Percentiles rank a stretch among this genome's conserved stretches.
phyloP scores from a whole-genome alignment of 768 basidiomycete species.

The Mycena amicta region DNA sequence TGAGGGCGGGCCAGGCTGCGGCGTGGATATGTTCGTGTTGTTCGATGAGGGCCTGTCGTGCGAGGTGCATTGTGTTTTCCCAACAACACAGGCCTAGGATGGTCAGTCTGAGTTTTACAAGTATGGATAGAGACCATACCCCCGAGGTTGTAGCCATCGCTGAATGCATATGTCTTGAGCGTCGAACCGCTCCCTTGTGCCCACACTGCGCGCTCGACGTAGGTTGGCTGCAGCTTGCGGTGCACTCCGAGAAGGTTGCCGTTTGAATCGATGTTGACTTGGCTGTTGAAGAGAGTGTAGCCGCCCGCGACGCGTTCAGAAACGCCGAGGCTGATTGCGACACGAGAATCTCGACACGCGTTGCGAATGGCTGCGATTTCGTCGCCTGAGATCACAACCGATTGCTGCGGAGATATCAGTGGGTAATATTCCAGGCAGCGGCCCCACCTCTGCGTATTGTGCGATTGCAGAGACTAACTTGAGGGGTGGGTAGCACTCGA shows the following conservation, averaged over 20 bases:
- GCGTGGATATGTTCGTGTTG: constrained; percentile 18
- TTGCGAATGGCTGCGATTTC: constrained; percentile 6
- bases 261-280: constrained; percentile 11
- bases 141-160: constrained; percentile 15
- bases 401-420: constrained; percentile 5
- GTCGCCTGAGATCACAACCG: constrained; percentile 6
- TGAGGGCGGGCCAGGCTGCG: constrained; percentile 17
- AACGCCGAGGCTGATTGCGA: constrained; percentile 14
- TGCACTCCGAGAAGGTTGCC: constrained; percentile 12
- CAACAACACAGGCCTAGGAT: constrained; percentile 14
- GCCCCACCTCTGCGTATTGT: constrained; percentile 9
- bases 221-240: constrained; percentile 18
- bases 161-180: constrained; percentile 8
- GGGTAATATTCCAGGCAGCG: no score
- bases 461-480: constrained; percentile 7
- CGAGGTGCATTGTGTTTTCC: constrained; percentile 19
- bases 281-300: constrained; percentile 15
- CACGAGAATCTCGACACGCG: constrained; percentile 13
- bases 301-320: constrained; percentile 14
- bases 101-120: neutral
- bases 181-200: constrained; percentile 15
- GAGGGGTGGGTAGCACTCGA: constrained; percentile 13
- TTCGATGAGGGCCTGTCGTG: constrained; percentile 14
- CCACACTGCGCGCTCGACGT: constrained; percentile 16
- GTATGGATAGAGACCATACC: neutral